Evolutionary conservation across 352 stramenopile species (phyloP), one percentile per base, ranked within the genome.

Genomic region (Globisporangium abappressorium): DNA sequence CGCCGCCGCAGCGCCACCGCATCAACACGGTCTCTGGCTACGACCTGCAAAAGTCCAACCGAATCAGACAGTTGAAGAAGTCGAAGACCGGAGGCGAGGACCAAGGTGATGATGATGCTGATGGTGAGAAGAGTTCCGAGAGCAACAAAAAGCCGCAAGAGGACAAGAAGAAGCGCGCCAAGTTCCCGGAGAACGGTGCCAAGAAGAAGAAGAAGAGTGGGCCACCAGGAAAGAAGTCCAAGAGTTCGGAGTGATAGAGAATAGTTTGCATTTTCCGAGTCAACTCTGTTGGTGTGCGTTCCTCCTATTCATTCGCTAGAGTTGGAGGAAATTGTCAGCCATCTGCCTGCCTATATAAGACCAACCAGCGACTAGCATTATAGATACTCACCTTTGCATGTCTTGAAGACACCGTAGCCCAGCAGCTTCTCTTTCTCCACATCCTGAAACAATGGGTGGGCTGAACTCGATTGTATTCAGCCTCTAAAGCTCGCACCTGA

Each of bases 1-100:
- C 85, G 20, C 88, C 88, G 43, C 78, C 84, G 1, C 70, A 78
- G 70, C 86, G 88, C 12, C 76, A 85, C 30, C 88, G 85, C 47
- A 94, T 96, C 71, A 92, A 86, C 62, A 96, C 88, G 0, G 85
- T 96, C 18, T 96, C 88, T 2, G 88, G 86, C 49, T 96, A 94
- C 65, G 88, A 96, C 58, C 68, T 96, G n/a, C 80, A 96, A 66
- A 94, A 93, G 74, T 74, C 82, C 55, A 83, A 94, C 64, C 91
- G 84, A 43, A 53, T 84, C 22, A 74, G 78, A 47, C 78, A 91
- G 69, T 78, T 85, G 49, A 89, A 90, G 38, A 67, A 47, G 9
- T n/a, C 34, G 18, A 47, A 53, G 24, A 26, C 56, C n/a, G 46
- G 22, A 22, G 26, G 22, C 11, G 51, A 7, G 11, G 57, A 51